Conservation (phyloP, 495 filamentous ascomycete species). For the Penicillium cataractarum region DNA sequence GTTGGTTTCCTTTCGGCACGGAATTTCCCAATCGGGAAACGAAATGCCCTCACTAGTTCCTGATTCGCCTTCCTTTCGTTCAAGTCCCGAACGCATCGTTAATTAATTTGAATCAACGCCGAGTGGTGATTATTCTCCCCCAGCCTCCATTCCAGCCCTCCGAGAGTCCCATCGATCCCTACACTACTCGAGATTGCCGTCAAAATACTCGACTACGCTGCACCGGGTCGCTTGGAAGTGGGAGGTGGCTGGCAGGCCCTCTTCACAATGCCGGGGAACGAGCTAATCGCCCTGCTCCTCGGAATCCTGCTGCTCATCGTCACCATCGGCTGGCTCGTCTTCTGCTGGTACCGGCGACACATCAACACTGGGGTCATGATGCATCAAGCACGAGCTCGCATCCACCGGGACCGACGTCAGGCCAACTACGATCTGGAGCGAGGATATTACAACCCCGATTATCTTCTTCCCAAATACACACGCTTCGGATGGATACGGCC, state of each 20-base stretch:
- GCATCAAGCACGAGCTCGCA: not conserved
- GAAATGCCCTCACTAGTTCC: not conserved
- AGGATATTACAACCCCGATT: not conserved
- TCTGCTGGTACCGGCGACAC: conserved; percentile 14
- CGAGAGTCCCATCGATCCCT: not conserved
- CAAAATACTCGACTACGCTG: not conserved
- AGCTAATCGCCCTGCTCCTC: conserved; percentile 16
- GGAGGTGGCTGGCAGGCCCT: not conserved
- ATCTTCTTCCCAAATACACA: not conserved
- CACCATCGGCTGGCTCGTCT: conserved; percentile 4
- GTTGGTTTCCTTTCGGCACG: not conserved
- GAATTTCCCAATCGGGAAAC: not conserved
- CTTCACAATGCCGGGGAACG: conserved; percentile 17
- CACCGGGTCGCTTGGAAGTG: not conserved
- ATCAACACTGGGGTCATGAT: conserved; percentile 1
- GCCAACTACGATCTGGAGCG: conserved; percentile 1
- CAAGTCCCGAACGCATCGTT: not conserved
- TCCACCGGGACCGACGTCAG: not conserved
- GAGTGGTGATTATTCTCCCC: not conserved
- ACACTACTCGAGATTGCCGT: not conserved
- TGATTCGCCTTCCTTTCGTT: not conserved
- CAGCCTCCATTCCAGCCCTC: not conserved
- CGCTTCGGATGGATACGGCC: not conserved
- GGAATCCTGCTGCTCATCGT: conserved; percentile 12
- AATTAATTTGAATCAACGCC: not conserved